Evolutionary conservation across 2,329 filamentous ascomycete genomes (phyloP).

Genomic region (Exophiala oligosperma): DNA sequence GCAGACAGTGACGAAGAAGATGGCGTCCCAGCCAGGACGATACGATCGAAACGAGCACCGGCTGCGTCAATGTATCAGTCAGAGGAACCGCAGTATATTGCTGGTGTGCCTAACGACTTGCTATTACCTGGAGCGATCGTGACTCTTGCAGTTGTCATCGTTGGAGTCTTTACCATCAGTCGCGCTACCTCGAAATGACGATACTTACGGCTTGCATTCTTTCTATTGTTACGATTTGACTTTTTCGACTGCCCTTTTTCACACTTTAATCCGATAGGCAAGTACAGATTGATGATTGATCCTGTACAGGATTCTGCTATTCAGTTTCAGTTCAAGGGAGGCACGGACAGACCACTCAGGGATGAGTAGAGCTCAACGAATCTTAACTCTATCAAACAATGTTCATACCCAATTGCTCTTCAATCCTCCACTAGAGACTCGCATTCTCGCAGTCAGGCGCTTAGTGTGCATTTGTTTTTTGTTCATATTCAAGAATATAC

Average conservation of each 20-base stretch:
- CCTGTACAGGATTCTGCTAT: background rate
- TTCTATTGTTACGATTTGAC: background rate
- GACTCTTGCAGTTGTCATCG: conserved; percentile 89
- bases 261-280: background rate
- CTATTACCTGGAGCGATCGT: conserved; percentile 92
- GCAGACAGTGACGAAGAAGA: conserved; percentile 53
- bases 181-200: conserved; percentile 42
- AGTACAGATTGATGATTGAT: background rate
- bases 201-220: conserved; percentile 1
- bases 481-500: too few species aligned
- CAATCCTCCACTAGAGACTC: background rate
- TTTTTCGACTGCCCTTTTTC: background rate
- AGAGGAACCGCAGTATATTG: conserved; percentile 75
- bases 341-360: background rate
- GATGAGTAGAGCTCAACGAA: background rate
- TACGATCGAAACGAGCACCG: conserved; percentile 16
- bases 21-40: conserved; percentile 9
- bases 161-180: conserved; percentile 87
- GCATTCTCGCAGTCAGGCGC: background rate
- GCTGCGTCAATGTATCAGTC: conserved; percentile 44
- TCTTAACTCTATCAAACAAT: background rate
- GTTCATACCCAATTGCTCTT: background rate
- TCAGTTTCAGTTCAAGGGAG: background rate
- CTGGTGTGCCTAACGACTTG: conserved; percentile 90
- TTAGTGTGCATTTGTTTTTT: too few species aligned